Evolutionary conservation across 2,329 filamentous ascomycete genomes (phyloP), one percentile per base, ranked within the genome.

Genomic region (Leptographium radiaticola): DNA sequence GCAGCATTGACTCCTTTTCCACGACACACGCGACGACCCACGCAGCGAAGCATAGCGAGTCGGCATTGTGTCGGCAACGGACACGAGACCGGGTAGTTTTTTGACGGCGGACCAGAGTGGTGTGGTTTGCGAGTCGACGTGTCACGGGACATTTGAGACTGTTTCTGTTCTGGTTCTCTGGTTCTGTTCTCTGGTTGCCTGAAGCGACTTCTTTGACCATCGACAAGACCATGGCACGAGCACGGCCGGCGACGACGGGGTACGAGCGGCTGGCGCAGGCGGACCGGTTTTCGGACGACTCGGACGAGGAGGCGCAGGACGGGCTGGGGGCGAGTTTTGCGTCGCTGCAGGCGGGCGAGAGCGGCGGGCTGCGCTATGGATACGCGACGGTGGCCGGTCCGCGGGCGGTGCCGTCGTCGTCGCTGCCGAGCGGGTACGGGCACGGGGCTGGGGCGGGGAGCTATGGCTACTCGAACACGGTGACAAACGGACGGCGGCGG

Each of bases 201-300:
- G n/a, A n/a, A n/a, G n/a, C n/a, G n/a, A n/a, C n/a, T n/a, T n/a
- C n/a, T n/a, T n/a, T n/a, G n/a, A n/a, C n/a, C n/a, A n/a, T n/a
- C 25, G 25, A 25, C 2, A 25, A 25, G 25, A 25, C 43, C 20
- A 87, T 87, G 84, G 76, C 84, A 62, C 81, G 79, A 66, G 73
- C 73, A 58, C 78, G 84, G 55, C 86, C 84, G 57, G 76, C 84
- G 55, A 87, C 84, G 45, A 90, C 87, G 59, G 87, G 87, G 68
- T 93, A 93, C 71, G 87, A 89, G 68, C 86, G 86, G 64, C 82
- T 93, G 55, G 84, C 87, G 58, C 87, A 93, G 70, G 87, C 86
- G 61, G 87, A 90, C 64, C 81, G 84, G 61, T 76, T 84, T 62
- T 84, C 82, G 67, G 83, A 86, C 64, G 81, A 59, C 31, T 55